Percentiles rank a stretch among this genome's conserved stretches.
phyloP scores from a whole-genome alignment of 768 basidiomycete genomes.

The Calocybe indica region DNA sequence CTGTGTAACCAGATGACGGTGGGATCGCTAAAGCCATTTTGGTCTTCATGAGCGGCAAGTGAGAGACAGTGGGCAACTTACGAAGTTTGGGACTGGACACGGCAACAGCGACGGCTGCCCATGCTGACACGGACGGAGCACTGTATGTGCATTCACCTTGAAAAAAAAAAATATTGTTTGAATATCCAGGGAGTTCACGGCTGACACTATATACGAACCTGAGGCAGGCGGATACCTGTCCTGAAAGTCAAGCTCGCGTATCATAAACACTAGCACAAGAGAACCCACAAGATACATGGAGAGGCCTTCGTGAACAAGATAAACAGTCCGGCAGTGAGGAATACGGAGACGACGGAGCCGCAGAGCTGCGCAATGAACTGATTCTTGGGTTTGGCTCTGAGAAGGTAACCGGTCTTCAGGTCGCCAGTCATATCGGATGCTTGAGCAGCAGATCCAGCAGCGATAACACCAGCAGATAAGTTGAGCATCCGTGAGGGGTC shows the following conservation, averaged over 20 bases:
- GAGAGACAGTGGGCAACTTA: constrained; percentile 13
- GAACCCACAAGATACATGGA: constrained; percentile 48
- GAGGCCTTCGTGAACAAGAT: constrained; percentile 57
- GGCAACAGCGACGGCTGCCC: constrained; percentile 50
- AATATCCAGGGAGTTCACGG: not conserved
- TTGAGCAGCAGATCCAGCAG: constrained; percentile 51
- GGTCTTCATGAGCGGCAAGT: not conserved
- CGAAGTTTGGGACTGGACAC: constrained; percentile 44
- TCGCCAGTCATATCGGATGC: constrained; percentile 63
- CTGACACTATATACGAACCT: constrained; percentile 2
- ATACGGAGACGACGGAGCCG: constrained; percentile 54
- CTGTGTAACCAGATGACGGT: constrained; percentile 48
- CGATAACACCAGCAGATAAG: constrained; percentile 45
- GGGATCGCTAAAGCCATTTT: constrained; percentile 36
- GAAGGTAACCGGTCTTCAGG: constrained; percentile 64
- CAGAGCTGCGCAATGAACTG: constrained; percentile 57
- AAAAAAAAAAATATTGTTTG: not conserved
- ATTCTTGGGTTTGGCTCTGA: constrained; percentile 56
- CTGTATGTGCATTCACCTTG: constrained; percentile 39
- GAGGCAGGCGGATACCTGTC: constrained; percentile 20
- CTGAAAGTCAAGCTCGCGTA: not conserved
- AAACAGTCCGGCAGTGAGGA: constrained; percentile 53
- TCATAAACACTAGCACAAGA: not conserved
- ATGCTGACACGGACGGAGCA: constrained; percentile 51
- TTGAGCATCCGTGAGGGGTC: constrained; percentile 40